phyloP scores from a whole-genome alignment of 768 basidiomycete species.

The Boletus reticuloceps region DNA sequence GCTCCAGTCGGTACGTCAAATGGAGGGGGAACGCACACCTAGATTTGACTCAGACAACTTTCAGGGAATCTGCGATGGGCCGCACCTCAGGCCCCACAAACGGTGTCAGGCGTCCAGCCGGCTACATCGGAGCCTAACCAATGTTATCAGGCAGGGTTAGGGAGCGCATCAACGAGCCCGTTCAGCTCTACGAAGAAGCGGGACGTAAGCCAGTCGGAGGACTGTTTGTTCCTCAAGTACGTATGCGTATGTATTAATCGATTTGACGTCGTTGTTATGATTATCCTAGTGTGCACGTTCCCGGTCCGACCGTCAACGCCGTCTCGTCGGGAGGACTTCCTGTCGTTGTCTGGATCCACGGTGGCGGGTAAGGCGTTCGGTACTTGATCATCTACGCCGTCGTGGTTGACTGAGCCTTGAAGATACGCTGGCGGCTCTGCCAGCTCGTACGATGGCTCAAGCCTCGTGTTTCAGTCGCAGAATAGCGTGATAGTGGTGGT shows the following conservation, averaged over 20 bases:
- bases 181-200: conserved; percentile 7
- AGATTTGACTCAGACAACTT: background rate
- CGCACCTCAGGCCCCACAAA: conserved; percentile 26
- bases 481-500: conserved; percentile 25
- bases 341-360: conserved; percentile 38
- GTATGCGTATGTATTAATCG: background rate
- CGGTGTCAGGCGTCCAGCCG: conserved; percentile 21
- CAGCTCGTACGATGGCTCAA: conserved; percentile 16
- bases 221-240: conserved; percentile 33
- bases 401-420: background rate
- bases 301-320: conserved; percentile 10
- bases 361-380: conserved; percentile 25
- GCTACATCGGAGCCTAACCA: conserved; percentile 24
- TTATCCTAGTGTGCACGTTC: conserved; percentile 28
- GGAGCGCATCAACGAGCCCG: conserved; percentile 30
- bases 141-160: conserved; percentile 33
- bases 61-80: conserved; percentile 27
- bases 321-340: conserved; percentile 19
- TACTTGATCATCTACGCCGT: background rate
- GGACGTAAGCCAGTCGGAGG: conserved; percentile 21
- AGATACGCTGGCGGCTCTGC: conserved; percentile 22
- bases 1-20: conserved; percentile 20
- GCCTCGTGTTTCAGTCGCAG: conserved; percentile 25
- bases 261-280: background rate
- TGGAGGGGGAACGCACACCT: background rate